Evolutionary conservation across 805 yeast genomes (phyloP).

Genomic region (Nakazawaea wickerhamii): DNA sequence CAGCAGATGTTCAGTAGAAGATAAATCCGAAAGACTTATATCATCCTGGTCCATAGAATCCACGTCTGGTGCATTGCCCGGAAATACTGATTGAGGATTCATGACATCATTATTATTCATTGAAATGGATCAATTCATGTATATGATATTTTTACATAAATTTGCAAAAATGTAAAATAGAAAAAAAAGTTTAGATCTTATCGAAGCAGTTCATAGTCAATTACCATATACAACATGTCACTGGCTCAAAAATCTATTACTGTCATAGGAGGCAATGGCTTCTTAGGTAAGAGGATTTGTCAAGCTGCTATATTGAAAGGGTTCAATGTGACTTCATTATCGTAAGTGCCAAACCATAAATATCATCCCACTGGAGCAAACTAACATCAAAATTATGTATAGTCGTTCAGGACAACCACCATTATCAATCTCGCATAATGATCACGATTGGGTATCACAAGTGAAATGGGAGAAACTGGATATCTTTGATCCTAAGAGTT

Average conservation of each 20-base stretch:
- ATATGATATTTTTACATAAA: no score
- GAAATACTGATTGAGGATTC: background rate
- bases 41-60: background rate
- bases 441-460: slow-evolving; percentile 43
- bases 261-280: slow-evolving; percentile 88
- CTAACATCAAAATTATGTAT: background rate
- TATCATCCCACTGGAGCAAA: background rate
- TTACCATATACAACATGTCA: background rate
- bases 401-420: slow-evolving; percentile 53
- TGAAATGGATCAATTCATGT: background rate
- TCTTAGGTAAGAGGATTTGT: slow-evolving; percentile 63
- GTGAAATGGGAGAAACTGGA: slow-evolving; percentile 68
- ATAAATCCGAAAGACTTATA: background rate
- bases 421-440: slow-evolving; percentile 24
- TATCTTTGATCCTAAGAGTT: slow-evolving; percentile 59
- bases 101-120: background rate
- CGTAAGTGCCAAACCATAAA: slow-evolving; percentile 30
- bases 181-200: background rate
- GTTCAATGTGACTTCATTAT: slow-evolving; percentile 60
- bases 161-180: no score
- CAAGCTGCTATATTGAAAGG: slow-evolving; percentile 61
- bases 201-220: background rate
- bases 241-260: slow-evolving; percentile 26
- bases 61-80: background rate
- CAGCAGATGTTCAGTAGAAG: background rate